Evolutionary conservation across 768 basidiomycete species (phyloP).

Genomic region (Hebeloma cylindrosporum): DNA sequence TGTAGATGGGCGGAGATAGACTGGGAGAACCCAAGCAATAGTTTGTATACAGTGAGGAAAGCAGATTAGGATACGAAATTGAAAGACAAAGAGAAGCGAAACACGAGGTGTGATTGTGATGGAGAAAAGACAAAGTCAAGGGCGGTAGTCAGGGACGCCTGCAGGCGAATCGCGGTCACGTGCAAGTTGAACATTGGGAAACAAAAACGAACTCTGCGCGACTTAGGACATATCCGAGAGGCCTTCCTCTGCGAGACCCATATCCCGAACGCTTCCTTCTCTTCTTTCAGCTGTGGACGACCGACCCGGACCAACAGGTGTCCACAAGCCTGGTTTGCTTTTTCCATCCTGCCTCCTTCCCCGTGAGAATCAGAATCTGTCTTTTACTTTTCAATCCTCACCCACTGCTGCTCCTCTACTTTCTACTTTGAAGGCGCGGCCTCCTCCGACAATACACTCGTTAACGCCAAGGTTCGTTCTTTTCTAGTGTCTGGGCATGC

Average conservation of each 20-base stretch:
- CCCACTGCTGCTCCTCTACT: conserved; percentile 9
- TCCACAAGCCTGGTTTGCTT: conserved; percentile 31
- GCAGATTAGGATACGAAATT: conserved; percentile 8
- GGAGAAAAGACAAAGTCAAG: conserved; percentile 12
- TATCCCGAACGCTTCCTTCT: too few species aligned
- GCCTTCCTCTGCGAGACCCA: conserved; percentile 20
- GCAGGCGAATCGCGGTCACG: conserved; percentile 43
- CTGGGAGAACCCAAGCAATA: conserved; percentile 25
- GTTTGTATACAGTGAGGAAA: conserved; percentile 21
- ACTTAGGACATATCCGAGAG: too few species aligned
- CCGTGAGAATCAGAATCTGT: conserved; percentile 16
- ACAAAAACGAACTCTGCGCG: conserved; percentile 45
- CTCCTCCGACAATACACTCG: conserved; percentile 67
- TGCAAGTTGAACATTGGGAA: conserved; percentile 55
- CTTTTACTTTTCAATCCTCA: conserved; percentile 7
- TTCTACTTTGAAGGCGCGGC: conserved; percentile 53
- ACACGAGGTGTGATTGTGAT: conserved; percentile 13
- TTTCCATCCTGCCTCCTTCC: conserved; percentile 13
- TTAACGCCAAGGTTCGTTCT: conserved; percentile 51
- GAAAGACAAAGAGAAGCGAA: conserved; percentile 9
- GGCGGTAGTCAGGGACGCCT: conserved; percentile 14
- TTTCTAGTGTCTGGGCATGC: conserved; percentile 13
- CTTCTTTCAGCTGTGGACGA: too few species aligned
- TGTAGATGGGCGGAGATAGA: conserved; percentile 41
- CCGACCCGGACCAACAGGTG: conserved; percentile 53